Evolutionary conservation across 306 rosid species (phyloP).

Genomic region (Malus sieversii): DNA sequence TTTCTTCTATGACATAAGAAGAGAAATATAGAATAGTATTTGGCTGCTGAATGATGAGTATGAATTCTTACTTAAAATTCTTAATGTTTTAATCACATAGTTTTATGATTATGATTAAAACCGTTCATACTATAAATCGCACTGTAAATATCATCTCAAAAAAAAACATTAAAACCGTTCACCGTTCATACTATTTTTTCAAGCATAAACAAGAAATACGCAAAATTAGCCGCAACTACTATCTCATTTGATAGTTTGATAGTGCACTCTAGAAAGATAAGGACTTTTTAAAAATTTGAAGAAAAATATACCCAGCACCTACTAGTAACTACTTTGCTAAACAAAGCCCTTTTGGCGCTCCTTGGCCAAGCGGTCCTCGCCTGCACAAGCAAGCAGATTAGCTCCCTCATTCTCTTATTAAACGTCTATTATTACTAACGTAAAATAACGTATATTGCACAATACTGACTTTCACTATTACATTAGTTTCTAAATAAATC

Average conservation of each 20-base stretch:
- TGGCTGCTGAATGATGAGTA: rapidly evolving
- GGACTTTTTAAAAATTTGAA: neutral
- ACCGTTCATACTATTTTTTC: too few relatives aligned
- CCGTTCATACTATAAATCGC: too few relatives aligned
- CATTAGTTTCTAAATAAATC: neutral
- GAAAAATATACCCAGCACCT: neutral
- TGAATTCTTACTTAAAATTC: too few relatives aligned
- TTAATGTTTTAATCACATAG: too few relatives aligned
- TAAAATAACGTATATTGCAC: neutral
- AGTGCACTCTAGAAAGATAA: neutral
- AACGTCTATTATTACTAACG: neutral
- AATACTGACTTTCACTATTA: neutral
- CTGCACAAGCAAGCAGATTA: too few relatives aligned
- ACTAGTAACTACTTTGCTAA: neutral
- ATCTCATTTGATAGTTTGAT: neutral
- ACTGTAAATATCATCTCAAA: too few relatives aligned
- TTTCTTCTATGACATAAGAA: neutral
- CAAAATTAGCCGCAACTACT: rapidly evolving
- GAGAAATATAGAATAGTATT: too few relatives aligned
- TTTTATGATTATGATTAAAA: too few relatives aligned
- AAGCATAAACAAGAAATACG: neutral
- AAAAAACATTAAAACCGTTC: too few relatives aligned
- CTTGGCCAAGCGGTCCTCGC: too few relatives aligned
- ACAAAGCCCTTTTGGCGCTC: too few relatives aligned
- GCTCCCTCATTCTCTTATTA: too few relatives aligned